phyloP scores from a whole-genome alignment of 2,329 filamentous ascomycete species.

The Botryosphaeria dothidea region DNA sequence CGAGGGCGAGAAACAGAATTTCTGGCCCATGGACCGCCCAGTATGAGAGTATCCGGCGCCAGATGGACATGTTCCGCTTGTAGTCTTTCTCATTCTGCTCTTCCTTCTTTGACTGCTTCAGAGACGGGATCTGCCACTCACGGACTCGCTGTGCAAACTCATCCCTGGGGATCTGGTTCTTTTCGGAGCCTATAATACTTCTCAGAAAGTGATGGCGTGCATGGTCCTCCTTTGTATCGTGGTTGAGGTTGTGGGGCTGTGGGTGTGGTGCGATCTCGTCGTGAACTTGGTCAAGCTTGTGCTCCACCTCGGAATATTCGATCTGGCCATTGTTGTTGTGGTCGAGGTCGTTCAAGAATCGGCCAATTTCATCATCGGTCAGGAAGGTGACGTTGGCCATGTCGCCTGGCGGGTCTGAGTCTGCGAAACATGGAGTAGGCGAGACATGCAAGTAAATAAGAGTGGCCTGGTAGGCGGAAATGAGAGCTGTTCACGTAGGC shows the following conservation, averaged over 20 bases:
- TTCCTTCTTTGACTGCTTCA: slow-evolving; percentile 50
- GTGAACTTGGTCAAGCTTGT: slow-evolving; percentile 55
- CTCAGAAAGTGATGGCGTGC: slow-evolving; percentile 55
- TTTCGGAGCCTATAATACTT: slow-evolving; percentile 49
- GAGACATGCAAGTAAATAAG: background rate
- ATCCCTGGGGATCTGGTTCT: slow-evolving; percentile 46
- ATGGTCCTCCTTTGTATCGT: slow-evolving; percentile 38
- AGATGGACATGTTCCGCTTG: slow-evolving; percentile 47
- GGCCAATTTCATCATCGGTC: slow-evolving; percentile 51
- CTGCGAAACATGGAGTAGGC: background rate
- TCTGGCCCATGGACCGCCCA: slow-evolving; percentile 59
- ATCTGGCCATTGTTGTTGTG: slow-evolving; percentile 54
- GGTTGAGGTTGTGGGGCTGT: slow-evolving; percentile 48
- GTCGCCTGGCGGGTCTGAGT: background rate
- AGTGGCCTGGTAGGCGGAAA: background rate
- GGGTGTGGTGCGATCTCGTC: slow-evolving; percentile 52
- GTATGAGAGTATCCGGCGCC: slow-evolving; percentile 52
- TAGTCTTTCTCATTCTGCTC: slow-evolving; percentile 51
- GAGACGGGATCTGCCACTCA: slow-evolving; percentile 51
- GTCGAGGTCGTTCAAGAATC: slow-evolving; percentile 57
- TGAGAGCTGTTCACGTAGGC: background rate
- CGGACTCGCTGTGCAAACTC: slow-evolving; percentile 50
- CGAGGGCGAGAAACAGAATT: slow-evolving; percentile 51
- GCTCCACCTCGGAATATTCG: slow-evolving; percentile 54
- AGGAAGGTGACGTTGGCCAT: slow-evolving; percentile 20